Conservation (phyloP, 2,329 filamentous ascomycete species). For the Scedosporium dehoogii region DNA sequence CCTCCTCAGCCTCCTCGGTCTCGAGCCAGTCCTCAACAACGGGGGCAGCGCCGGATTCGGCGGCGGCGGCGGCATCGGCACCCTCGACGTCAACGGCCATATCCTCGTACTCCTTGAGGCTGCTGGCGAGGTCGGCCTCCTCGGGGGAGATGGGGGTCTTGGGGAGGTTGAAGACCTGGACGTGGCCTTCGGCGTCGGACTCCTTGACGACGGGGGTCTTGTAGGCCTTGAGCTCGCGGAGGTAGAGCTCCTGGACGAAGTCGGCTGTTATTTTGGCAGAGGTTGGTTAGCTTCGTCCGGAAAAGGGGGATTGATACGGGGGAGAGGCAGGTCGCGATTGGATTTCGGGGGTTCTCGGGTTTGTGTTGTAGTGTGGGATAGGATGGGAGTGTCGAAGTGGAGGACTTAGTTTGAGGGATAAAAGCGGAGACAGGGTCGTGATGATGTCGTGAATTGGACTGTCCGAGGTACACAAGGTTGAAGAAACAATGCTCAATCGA, state of each 20-base stretch:
- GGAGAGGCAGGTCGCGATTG: neutral
- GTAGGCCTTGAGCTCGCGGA: slow-evolving; percentile 92
- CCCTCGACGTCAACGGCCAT: slow-evolving; percentile 94
- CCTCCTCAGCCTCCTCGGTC: slow-evolving; percentile 57
- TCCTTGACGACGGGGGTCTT: slow-evolving; percentile 78
- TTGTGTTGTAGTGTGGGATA: neutral
- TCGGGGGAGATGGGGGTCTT: slow-evolving; percentile 81
- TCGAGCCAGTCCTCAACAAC: slow-evolving; percentile 68
- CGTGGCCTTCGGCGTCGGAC: slow-evolving; percentile 78
- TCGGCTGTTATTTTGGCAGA: slow-evolving; percentile 57
- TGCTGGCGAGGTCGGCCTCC: slow-evolving; percentile 84
- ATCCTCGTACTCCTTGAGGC: slow-evolving; percentile 87
- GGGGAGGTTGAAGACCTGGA: slow-evolving; percentile 76
- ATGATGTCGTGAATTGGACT: neutral
- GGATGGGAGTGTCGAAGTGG: neutral
- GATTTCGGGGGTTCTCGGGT: neutral
- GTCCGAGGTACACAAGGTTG: neutral
- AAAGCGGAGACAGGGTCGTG: neutral
- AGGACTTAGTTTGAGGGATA: neutral
- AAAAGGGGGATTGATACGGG: slow-evolving; percentile 7
- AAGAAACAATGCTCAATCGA: neutral
- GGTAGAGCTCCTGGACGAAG: slow-evolving; percentile 94
- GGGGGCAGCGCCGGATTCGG: slow-evolving; percentile 43
- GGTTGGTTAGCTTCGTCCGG: neutral
- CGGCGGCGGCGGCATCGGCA: slow-evolving; percentile 55